Base-by-base conservation (phyloP, 2,329 filamentous ascomycete species). In the Apiospora koreana region DNA sequence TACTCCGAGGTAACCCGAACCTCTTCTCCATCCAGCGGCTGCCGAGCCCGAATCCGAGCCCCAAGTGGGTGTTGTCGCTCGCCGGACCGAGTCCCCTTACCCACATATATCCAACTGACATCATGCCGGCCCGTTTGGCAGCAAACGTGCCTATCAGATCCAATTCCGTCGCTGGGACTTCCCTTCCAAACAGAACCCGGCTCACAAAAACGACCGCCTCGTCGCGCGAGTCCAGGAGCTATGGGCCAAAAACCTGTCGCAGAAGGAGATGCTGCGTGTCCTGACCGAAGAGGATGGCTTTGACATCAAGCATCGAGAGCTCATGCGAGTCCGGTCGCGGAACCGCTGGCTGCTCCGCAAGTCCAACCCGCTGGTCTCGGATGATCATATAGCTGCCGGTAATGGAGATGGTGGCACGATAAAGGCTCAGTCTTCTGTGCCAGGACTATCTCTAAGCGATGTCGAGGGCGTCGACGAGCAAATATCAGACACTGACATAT, bases 101-200 rank as follows among this genome's bases (percentile, higher is more conserved):
- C 54, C 54, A 62, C 31, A 38, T 62, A 10, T 38, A 18, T 38
- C 5, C 9, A 41, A 41, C 8, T 41, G 35, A 65, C 54, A 25
- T 38, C 62, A 28, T 66, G 64, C 64, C 38, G 31, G 35, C 31
- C 5, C 68, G 64, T 72, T 62, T 1, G 58, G 69, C 80, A 93
- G 93, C 79, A 94, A 93, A 83, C 90, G 93, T 71, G 91, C 91
- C 58, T 94, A 92, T 72, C 92, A 94, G 79, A 89, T 86, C 3
- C 92, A 94, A 75, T 93, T 94, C 81, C 92, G 90, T 77, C 86
- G 89, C 78, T 96, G 94, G 94, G 87, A 89, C 9, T 95, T 96
- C 75, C 93, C 93, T 18, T 88, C 87, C 70, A 94, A 94, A 79
- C 90, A 93, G 74, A 90, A 91, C 71, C 90, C 90, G 0, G 90